These are phyloP conservation scores for Odonthalia washingtoniensis DNA, from an alignment of 31 red algal species.

Conservation along the genomic window DNA sequence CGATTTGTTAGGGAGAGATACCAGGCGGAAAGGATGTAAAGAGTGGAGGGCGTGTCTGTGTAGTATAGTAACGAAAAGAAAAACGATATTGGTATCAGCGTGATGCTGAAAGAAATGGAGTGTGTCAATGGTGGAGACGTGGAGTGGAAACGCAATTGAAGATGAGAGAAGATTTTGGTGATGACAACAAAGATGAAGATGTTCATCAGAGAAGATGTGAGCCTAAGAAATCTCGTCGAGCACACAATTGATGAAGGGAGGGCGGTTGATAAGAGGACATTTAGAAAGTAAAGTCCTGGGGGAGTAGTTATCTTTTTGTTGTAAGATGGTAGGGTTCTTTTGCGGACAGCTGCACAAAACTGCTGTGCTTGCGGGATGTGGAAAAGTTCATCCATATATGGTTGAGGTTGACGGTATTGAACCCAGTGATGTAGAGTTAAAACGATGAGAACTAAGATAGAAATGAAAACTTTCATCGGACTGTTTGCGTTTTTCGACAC, in stretches of 20 bases:
- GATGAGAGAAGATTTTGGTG: not conserved
- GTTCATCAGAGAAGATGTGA: conserved; percentile 36
- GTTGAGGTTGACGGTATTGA: conserved; percentile 62
- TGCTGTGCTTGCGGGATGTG: conserved; percentile 81
- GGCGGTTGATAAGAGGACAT: conserved; percentile 19
- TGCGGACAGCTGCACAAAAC: conserved; percentile 37
- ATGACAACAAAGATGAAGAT: conserved; percentile 28
- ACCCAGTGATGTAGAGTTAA: conserved; percentile 43
- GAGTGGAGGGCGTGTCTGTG: conserved; percentile 64
- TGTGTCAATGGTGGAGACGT: no score
- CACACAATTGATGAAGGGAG: not conserved
- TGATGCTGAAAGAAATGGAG: conserved; percentile 39
- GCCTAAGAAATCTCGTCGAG: conserved; percentile 31
- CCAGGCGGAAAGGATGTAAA: conserved; percentile 51
- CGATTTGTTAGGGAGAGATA: conserved; percentile 9
- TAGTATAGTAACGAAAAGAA: conserved; percentile 81
- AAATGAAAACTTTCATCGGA: no score
- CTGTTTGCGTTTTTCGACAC: no score
- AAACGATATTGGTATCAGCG: conserved; percentile 56
- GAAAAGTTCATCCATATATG: conserved; percentile 97
- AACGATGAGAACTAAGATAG: conserved; percentile 3
- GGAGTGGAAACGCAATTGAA: not conserved
- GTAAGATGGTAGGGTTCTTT: conserved; percentile 20
- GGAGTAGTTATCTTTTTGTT: conserved; percentile 69
- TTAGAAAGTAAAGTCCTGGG: conserved; percentile 71